Base-by-base conservation (phyloP, 805 yeast genomes). In the Wickerhamomyces bovis region DNA sequence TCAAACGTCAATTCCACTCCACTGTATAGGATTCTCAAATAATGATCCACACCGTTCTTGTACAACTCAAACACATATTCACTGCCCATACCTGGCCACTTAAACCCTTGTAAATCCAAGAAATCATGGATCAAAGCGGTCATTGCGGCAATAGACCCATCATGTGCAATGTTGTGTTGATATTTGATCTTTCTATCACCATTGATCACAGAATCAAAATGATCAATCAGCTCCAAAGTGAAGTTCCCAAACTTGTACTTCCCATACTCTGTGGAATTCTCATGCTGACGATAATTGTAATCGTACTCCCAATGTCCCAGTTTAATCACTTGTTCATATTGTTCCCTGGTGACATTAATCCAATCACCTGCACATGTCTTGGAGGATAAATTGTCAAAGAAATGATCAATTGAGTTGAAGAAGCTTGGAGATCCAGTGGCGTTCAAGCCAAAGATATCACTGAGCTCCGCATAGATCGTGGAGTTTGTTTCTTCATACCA, bases 1-100 rank as follows among this genome's bases (percentile, higher is more conserved):
- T 45, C 49, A 43, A 58, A 58, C 18, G 49, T 43, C 19, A 53
- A 44, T 44, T 58, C 62, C 33, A 38, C 49, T 10, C 73, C 72
- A 41, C 60, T 53, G 52, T 69, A 71, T 21, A 71, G 54, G 18
- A 66, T 66, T 50, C 75, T 64, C 36, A 71, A 47, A 48, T 56
- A 62, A 50, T 61, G 48, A 8, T 48, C 23, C 12, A 20, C 35
- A 12, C 28, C 26, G 20, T 46, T 53, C 36, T 63, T 58, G 61
- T 71, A 71, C 7, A 71, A 47, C 52, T 71, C 75, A 48, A 70
- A 65, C 1, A 65, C 65, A 30, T 68, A 55, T 43, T 71, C 71
- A 22, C 75, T 52, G n/a, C 75, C 76, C 75, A 71, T 70, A 7
- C 75, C 76, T 13, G 76, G 76, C 76, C 76, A 71, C 52, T 72